phyloP scores from a whole-genome alignment of 75 land plant genomes.

The Cupressus sempervirens region DNA sequence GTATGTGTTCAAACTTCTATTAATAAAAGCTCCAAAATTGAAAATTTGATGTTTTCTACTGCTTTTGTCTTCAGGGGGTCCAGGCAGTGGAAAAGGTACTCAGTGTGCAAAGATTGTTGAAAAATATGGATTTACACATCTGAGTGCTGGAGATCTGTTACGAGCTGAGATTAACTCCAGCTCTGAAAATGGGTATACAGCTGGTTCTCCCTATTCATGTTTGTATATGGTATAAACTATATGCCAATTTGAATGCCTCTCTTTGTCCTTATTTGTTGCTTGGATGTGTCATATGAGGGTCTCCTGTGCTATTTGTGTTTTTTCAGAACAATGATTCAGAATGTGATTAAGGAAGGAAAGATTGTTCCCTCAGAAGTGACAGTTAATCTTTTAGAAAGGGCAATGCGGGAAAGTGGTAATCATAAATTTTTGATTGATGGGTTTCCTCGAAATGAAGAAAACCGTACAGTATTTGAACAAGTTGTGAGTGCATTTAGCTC shows the following conservation, averaged over 20 bases:
- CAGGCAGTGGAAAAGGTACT: conserved; percentile 94
- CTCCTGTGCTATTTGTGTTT: background rate
- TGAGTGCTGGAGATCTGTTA: conserved; percentile 91
- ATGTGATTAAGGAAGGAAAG: conserved; percentile 92
- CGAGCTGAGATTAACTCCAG: conserved; percentile 88
- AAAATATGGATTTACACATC: conserved; percentile 76
- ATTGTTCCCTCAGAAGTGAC: conserved; percentile 96
- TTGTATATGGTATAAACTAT: conserved; percentile 7
- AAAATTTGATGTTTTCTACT: background rate
- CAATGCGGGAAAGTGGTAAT: conserved; percentile 74
- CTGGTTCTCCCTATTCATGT: background rate
- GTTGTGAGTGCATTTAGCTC: conserved; percentile 37
- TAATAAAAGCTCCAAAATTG: background rate
- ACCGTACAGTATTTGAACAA: conserved; percentile 82
- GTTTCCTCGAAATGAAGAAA: conserved; percentile 96
- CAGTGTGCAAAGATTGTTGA: conserved; percentile 84
- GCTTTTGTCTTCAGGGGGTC: conserved; percentile 54
- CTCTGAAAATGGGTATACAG: conserved; percentile 73
- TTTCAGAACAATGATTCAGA: conserved; percentile 76
- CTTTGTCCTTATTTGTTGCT: background rate
- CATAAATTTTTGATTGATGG: conserved; percentile 96
- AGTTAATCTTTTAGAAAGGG: conserved; percentile 72
- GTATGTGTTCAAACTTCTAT: background rate
- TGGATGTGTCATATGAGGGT: no score
- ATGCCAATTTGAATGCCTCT: background rate